A percentile compares a stretch with the other conserved stretches of the same genome.
phyloP scores from a whole-genome alignment of 1,284 basidiomycete genomes.

The Puccinia hordei region DNA sequence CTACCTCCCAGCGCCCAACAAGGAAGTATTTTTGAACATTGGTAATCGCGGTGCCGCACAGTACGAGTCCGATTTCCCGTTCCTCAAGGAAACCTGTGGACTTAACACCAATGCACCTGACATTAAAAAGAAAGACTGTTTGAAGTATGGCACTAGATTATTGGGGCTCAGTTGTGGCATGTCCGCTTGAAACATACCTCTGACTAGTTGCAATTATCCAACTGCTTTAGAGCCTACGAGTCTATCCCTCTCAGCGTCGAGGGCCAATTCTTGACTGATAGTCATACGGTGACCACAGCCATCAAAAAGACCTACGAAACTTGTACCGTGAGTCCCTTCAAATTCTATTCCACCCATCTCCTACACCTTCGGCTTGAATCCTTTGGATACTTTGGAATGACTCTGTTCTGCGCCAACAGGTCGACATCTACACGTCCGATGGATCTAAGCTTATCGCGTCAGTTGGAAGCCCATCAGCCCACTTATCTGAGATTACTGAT shows the following conservation, averaged over 20 bases:
- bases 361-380: background rate
- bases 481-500: background rate
- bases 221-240: slow-evolving; percentile 4
- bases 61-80: slow-evolving; percentile 21
- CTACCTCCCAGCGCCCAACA: background rate
- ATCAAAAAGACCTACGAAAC: background rate
- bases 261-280: background rate
- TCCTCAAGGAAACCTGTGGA: slow-evolving; percentile 20
- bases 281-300: background rate
- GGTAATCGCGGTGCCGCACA: background rate
- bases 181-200: background rate
- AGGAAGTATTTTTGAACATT: slow-evolving; percentile 2
- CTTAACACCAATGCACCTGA: background rate
- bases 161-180: background rate
- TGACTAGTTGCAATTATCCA: background rate
- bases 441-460: slow-evolving; percentile 1
- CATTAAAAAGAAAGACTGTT: background rate
- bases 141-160: background rate
- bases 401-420: background rate
- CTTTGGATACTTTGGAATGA: background rate
- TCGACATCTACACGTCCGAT: background rate
- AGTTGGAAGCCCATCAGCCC: background rate
- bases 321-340: background rate
- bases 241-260: background rate
- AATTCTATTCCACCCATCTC: background rate